A percentile compares a stretch with the other conserved stretches of the same genome.
phyloP scores from a whole-genome alignment of 108 stramenopile genomes.

The Conticribra guillardii region DNA sequence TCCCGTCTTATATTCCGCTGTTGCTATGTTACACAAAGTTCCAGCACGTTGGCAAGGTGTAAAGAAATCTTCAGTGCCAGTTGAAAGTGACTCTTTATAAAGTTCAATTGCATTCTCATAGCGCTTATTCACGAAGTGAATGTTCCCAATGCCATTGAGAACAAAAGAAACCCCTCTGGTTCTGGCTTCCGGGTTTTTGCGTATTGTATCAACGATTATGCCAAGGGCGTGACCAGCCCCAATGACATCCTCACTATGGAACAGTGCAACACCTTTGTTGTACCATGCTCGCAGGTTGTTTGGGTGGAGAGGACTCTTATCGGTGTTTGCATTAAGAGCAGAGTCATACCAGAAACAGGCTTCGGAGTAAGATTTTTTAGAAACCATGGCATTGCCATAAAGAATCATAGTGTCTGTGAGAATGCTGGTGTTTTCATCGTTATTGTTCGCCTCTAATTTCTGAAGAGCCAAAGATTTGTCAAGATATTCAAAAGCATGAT shows the following conservation, averaged over 20 bases:
- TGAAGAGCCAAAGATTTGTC: too few relatives aligned
- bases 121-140: not conserved
- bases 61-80: not conserved
- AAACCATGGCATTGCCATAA: too few relatives aligned
- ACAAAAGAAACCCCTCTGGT: not conserved
- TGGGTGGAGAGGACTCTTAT: too few relatives aligned
- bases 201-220: not conserved
- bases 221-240: constrained; percentile 3
- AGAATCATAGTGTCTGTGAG: too few relatives aligned
- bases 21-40: not conserved
- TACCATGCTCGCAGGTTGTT: too few relatives aligned
- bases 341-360: too few relatives aligned
- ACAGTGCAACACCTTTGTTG: constrained; percentile 2
- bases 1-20: not conserved
- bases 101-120: constrained; percentile 2
- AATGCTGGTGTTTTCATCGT: too few relatives aligned
- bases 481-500: too few relatives aligned
- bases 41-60: not conserved
- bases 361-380: too few relatives aligned
- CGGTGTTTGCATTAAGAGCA: too few relatives aligned
- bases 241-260: not conserved
- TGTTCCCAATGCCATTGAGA: not conserved
- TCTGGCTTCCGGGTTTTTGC: not conserved
- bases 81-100: not conserved
- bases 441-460: too few relatives aligned